Percentiles rank a stretch among this genome's conserved stretches.
phyloP scores from a whole-genome alignment of 2,329 filamentous ascomycete genomes.

The Aspergillus ibericus region DNA sequence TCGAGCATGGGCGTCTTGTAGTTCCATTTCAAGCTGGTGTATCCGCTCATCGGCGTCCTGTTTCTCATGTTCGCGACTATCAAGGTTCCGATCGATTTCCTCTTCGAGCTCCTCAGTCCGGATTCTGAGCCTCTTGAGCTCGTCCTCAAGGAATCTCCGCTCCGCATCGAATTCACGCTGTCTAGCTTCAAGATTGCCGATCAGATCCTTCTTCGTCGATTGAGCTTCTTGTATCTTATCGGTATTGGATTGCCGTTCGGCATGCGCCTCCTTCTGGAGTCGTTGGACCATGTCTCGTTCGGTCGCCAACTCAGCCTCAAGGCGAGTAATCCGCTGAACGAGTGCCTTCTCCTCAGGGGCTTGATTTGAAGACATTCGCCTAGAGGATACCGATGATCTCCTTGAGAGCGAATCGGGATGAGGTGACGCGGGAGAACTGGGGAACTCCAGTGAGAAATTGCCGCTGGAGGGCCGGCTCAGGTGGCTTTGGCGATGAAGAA shows the following conservation, averaged over 20 bases:
- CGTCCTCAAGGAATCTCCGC: conserved; percentile 76
- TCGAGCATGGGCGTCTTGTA: conserved; percentile 60
- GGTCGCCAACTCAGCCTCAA: conserved; percentile 75
- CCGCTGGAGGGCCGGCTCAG: conserved; percentile 55
- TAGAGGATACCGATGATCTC: conserved; percentile 61
- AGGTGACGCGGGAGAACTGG: conserved; percentile 43
- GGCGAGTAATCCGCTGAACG: conserved; percentile 60
- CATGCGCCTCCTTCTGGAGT: conserved; percentile 69
- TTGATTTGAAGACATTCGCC: conserved; percentile 62
- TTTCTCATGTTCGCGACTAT: conserved; percentile 80
- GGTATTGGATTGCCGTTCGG: conserved; percentile 60
- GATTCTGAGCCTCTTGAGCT: conserved; percentile 73
- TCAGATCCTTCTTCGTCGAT: conserved; percentile 87
- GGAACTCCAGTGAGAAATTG: conserved; percentile 47
- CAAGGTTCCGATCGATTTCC: conserved; percentile 80
- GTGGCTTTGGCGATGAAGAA: conserved; percentile 79
- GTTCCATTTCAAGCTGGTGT: conserved; percentile 67
- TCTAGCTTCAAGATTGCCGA: conserved; percentile 91
- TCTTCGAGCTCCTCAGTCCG: conserved; percentile 88
- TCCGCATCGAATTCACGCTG: conserved; percentile 86
- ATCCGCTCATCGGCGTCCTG: conserved; percentile 68
- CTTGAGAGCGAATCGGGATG: conserved; percentile 50
- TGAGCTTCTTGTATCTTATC: conserved; percentile 77
- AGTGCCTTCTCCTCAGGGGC: conserved; percentile 61
- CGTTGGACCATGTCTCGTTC: conserved; percentile 68